Evolutionary conservation across 2,329 filamentous ascomycete species (phyloP).

Genomic region (Exophiala dermatitidis): DNA sequence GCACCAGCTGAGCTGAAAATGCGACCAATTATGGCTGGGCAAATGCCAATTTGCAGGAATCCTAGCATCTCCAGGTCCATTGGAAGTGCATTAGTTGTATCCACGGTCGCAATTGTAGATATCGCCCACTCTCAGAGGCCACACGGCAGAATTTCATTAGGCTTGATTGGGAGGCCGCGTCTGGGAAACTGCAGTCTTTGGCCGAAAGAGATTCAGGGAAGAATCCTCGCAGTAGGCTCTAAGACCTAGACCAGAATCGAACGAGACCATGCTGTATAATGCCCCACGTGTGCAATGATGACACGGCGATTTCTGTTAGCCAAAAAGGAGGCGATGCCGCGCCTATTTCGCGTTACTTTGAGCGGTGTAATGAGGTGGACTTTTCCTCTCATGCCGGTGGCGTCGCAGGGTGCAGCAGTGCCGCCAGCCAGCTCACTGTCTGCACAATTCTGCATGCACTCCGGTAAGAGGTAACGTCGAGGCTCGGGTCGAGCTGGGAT

Average conservation of each 20-base stretch:
- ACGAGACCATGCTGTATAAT: background rate
- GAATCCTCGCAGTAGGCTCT: slow-evolving; percentile 4
- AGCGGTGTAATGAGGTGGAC: slow-evolving; percentile 9
- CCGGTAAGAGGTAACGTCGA: background rate
- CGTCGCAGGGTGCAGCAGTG: slow-evolving; percentile 7
- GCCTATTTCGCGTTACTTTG: background rate
- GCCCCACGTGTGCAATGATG: slow-evolving; percentile 16
- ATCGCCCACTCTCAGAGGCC: background rate
- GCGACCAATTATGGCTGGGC: too few species aligned
- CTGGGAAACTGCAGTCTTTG: background rate
- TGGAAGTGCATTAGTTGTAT: too few species aligned
- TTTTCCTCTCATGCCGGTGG: slow-evolving; percentile 1
- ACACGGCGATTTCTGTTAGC: background rate
- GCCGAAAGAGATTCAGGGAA: background rate
- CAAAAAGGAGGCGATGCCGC: background rate
- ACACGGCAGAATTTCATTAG: background rate
- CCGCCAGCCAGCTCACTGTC: background rate
- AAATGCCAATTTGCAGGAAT: too few species aligned
- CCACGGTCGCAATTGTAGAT: too few species aligned
- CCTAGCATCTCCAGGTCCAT: too few species aligned
- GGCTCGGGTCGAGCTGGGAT: background rate
- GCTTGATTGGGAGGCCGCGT: slow-evolving; percentile 2
- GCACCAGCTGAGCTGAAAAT: too few species aligned
- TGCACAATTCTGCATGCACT: background rate
- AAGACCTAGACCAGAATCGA: background rate